Conservation (phyloP, 208 protist species). For the Kentomonas sorsogonicus region DNA sequence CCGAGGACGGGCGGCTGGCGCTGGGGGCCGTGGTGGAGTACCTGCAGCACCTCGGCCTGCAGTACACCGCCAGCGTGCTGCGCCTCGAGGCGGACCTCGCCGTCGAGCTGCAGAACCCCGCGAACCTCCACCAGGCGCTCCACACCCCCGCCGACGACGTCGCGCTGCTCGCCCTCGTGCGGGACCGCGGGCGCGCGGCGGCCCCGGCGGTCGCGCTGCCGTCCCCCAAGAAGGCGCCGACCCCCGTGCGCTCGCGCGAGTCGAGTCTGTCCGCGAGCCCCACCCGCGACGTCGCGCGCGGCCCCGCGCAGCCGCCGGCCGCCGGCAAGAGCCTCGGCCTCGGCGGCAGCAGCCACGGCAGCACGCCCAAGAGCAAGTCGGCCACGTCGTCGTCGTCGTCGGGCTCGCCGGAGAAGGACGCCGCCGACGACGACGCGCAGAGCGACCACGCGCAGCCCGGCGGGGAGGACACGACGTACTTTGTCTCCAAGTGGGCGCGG, state of each 20-base stretch:
- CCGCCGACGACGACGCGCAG: conserved; percentile 10
- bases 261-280: too few relatives aligned
- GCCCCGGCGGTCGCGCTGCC: conserved; percentile 5
- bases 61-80: conserved; percentile 79
- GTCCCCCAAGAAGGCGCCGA: not conserved
- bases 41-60: conserved; percentile 61
- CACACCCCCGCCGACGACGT: conserved; percentile 5
- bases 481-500: conserved; percentile 72
- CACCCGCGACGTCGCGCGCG: not conserved
- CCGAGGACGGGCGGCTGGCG: conserved; percentile 26
- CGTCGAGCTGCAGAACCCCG: conserved; percentile 4
- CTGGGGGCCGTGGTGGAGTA: conserved; percentile 61
- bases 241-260: not conserved
- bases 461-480: conserved; percentile 77
- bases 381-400: too few relatives aligned
- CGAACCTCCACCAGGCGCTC: not conserved
- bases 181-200: not conserved
- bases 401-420: conserved; percentile 2
- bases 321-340: too few relatives aligned
- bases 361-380: too few relatives aligned
- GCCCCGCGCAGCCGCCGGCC: not conserved
- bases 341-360: too few relatives aligned
- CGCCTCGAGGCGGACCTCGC: conserved; percentile 55
- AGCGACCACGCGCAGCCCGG: conserved; percentile 24
- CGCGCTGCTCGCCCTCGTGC: not conserved